Evolutionary conservation across 331 rosid genomes (phyloP).

Genomic region (Malus hybrid): DNA sequence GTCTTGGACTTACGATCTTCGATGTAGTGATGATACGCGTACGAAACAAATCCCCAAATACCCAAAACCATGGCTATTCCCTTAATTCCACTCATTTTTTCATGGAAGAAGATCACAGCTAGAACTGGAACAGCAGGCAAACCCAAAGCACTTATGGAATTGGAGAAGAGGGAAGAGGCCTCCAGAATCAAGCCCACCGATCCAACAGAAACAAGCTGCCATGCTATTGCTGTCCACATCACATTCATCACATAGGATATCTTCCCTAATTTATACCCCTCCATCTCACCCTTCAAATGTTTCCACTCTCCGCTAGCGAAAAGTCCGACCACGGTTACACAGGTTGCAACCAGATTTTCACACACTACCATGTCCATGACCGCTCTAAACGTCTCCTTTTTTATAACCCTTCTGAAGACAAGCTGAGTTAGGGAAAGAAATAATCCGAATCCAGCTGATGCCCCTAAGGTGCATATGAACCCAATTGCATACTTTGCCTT

Average conservation of each 20-base stretch:
- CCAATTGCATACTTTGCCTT: constrained; percentile 43
- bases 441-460: constrained; percentile 47
- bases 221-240: constrained; percentile 36
- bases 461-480: constrained; percentile 45
- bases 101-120: constrained; percentile 51
- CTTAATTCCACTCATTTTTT: constrained; percentile 53
- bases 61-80: constrained; percentile 10
- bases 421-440: constrained; percentile 36
- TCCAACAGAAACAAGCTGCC: constrained; percentile 43
- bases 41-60: constrained; percentile 53
- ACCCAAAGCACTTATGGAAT: constrained; percentile 43
- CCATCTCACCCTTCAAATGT: constrained; percentile 42
- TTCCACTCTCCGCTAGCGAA: constrained; percentile 67
- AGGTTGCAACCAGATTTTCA: constrained; percentile 22
- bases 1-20: constrained; percentile 12
- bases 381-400: constrained; percentile 30
- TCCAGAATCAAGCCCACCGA: constrained; percentile 52
- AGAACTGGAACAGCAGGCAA: constrained; percentile 55
- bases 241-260: constrained; percentile 39
- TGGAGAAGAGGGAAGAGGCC: constrained; percentile 62
- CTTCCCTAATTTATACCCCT: constrained; percentile 39
- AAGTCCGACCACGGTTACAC: constrained; percentile 32
- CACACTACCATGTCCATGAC: constrained; percentile 41
- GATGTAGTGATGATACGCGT: constrained; percentile 52
- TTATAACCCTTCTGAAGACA: constrained; percentile 28